Percentiles rank a stretch among this genome's conserved stretches.
These are phyloP conservation scores for Abrus pulchellus DNA, from an alignment of 306 rosid species.

Conservation along the genomic window DNA sequence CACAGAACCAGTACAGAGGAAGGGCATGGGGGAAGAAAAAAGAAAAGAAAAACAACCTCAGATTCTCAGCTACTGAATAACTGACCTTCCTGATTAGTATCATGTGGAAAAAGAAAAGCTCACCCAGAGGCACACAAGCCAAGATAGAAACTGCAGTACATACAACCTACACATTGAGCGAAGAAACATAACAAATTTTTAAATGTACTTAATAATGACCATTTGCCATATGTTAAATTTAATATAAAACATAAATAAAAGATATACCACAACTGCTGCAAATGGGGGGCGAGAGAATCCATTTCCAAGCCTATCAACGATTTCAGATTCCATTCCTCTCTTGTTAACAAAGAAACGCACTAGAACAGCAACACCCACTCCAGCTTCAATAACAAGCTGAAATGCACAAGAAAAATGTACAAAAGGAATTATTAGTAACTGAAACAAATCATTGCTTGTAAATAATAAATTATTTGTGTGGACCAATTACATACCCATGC, in stretches of 20 bases:
- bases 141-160: slow-evolving; percentile 92
- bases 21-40: slow-evolving; percentile 42
- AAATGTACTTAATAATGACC: slow-evolving; percentile 27
- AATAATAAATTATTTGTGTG: slow-evolving; percentile 25
- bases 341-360: slow-evolving; percentile 94
- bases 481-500: slow-evolving; percentile 74
- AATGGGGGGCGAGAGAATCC: slow-evolving; percentile 96
- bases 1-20: slow-evolving; percentile 21
- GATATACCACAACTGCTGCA: slow-evolving; percentile 90
- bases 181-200: slow-evolving; percentile 49
- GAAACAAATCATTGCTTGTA: slow-evolving; percentile 36
- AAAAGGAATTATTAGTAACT: slow-evolving; percentile 38
- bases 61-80: slow-evolving; percentile 60
- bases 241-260: slow-evolving; percentile 39
- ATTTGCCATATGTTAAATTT: slow-evolving; percentile 34
- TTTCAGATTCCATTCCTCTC: slow-evolving; percentile 90
- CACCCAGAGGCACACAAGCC: slow-evolving; percentile 93
- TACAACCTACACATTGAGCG: slow-evolving; percentile 68
- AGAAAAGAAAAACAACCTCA: slow-evolving; percentile 54
- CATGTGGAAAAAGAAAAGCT: slow-evolving; percentile 98
- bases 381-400: slow-evolving; percentile 94
- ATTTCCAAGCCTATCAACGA: slow-evolving; percentile 93
- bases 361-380: slow-evolving; percentile 89
- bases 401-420: slow-evolving; percentile 38
- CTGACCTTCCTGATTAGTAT: slow-evolving; percentile 95